These are phyloP conservation scores for Hyphochytrium catenoides DNA, from an alignment of 352 stramenopile species.

Conservation along the genomic window DNA sequence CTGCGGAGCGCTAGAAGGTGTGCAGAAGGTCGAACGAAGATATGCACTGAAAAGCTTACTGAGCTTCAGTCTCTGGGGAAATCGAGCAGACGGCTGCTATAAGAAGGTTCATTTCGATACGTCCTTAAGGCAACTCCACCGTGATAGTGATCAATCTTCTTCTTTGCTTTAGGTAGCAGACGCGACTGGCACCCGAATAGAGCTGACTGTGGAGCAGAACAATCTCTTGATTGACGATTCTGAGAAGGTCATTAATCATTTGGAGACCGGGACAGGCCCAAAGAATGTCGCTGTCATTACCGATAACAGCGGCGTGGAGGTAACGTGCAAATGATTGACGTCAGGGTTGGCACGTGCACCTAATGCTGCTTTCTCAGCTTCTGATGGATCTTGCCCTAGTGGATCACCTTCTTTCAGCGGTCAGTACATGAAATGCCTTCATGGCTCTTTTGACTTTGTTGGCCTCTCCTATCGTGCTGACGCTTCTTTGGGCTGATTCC, in stretches of 20 bases:
- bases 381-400: conserved; percentile 32
- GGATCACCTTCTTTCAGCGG: conserved; percentile 25
- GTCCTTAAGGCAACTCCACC: too few species aligned
- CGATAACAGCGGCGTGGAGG: conserved; percentile 43
- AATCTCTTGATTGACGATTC: too few species aligned
- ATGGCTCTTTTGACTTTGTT: background rate
- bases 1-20: conserved; percentile 16
- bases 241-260: conserved; percentile 16
- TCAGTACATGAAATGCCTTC: conserved; percentile 3
- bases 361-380: too few species aligned
- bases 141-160: too few species aligned
- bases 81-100: conserved; percentile 45
- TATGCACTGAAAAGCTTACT: conserved; percentile 20
- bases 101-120: too few species aligned
- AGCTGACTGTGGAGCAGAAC: too few species aligned
- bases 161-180: too few species aligned
- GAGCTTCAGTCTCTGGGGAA: conserved; percentile 43
- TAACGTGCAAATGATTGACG: too few species aligned
- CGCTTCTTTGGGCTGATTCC: background rate
- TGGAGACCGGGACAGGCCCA: conserved; percentile 8
- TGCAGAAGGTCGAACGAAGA: conserved; percentile 10
- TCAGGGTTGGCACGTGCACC: too few species aligned
- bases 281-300: conserved; percentile 28
- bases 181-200: too few species aligned
- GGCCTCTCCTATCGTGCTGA: background rate